Evolutionary conservation across 108 stramenopile species (phyloP).

Genomic region (Cyclotella atomus): DNA sequence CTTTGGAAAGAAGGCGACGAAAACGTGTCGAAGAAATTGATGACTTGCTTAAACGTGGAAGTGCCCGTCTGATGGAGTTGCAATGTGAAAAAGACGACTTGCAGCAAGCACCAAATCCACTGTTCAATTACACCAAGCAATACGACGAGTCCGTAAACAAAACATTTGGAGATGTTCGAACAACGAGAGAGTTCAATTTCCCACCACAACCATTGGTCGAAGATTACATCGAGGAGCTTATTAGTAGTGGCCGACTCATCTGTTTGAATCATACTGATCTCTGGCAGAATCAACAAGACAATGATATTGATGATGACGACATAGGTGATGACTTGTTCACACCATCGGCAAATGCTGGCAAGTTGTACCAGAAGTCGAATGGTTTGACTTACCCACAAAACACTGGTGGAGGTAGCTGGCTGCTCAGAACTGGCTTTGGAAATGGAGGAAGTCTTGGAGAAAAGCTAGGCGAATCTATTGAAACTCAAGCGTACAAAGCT

Average conservation of each 20-base stretch:
- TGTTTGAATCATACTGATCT: slow-evolving; percentile 87
- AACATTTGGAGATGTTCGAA: slow-evolving; percentile 38
- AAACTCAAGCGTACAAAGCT: slow-evolving; percentile 84
- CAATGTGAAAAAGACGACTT: slow-evolving; percentile 87
- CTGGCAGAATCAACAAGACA: slow-evolving; percentile 67
- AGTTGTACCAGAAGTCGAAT: slow-evolving; percentile 57
- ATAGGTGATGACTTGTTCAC: slow-evolving; percentile 69
- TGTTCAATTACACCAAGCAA: slow-evolving; percentile 81
- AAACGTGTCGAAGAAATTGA: slow-evolving; percentile 83
- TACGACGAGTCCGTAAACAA: slow-evolving; percentile 45
- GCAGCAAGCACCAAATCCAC: slow-evolving; percentile 80
- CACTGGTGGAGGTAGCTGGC: slow-evolving; percentile 85
- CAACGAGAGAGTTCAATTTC: slow-evolving; percentile 76
- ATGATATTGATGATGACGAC: slow-evolving; percentile 61
- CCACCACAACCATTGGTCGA: slow-evolving; percentile 82
- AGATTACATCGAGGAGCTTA: slow-evolving; percentile 83
- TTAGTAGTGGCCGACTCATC: slow-evolving; percentile 61
- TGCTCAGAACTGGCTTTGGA: slow-evolving; percentile 77
- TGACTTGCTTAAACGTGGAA: slow-evolving; percentile 59
- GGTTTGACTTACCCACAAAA: slow-evolving; percentile 29
- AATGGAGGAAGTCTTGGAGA: slow-evolving; percentile 79
- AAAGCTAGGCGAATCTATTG: slow-evolving; percentile 84
- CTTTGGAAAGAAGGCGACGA: slow-evolving; percentile 52
- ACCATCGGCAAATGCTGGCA: slow-evolving; percentile 65
- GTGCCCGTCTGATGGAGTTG: slow-evolving; percentile 62